Percentiles rank a stretch among this genome's conserved stretches.
phyloP scores from a whole-genome alignment of 2,329 filamentous ascomycete species.

The Stagonosporopsis chrysanthemi region DNA sequence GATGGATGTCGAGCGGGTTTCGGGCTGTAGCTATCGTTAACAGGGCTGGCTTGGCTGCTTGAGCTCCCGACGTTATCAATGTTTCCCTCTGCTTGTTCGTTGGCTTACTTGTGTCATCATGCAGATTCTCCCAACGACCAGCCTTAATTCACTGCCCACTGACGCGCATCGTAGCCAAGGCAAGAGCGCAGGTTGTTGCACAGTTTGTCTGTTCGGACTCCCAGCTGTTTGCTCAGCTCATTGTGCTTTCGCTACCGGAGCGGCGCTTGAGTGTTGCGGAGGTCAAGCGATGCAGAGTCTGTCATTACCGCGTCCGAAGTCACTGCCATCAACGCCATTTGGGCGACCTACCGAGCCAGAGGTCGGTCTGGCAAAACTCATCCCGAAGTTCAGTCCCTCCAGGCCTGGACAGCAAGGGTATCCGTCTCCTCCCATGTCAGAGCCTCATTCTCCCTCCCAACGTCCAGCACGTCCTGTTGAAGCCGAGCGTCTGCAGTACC shows the following conservation, averaged over 20 bases:
- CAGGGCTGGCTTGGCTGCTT: constrained; percentile 10
- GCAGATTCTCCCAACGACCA: constrained; percentile 38
- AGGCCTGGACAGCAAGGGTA: constrained; percentile 50
- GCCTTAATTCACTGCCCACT: constrained; percentile 30
- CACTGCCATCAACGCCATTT: constrained; percentile 47
- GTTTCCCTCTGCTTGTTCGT: constrained; percentile 30
- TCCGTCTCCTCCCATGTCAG: constrained; percentile 62
- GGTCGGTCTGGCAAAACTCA: constrained; percentile 44
- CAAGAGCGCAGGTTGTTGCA: constrained; percentile 24
- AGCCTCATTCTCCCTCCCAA: constrained; percentile 54
- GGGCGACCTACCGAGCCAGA: constrained; percentile 49
- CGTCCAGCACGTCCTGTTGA: constrained; percentile 47
- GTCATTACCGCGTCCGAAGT: constrained; percentile 49
- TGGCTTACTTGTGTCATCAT: constrained; percentile 45
- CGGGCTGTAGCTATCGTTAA: constrained; percentile 3
- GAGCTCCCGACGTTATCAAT: constrained; percentile 21
- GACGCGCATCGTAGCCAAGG: constrained; percentile 27
- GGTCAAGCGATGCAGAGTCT: constrained; percentile 53
- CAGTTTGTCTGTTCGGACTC: constrained; percentile 28
- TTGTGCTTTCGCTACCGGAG: constrained; percentile 46
- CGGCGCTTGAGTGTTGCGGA: constrained; percentile 46
- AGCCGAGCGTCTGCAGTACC: constrained; percentile 41
- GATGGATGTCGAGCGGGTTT: background rate
- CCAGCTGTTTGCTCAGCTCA: constrained; percentile 34
- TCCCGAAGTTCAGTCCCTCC: constrained; percentile 46